These are phyloP conservation scores for Botryotinia globosa DNA, from an alignment of 2,329 filamentous ascomycete genomes.

Conservation along the genomic window DNA sequence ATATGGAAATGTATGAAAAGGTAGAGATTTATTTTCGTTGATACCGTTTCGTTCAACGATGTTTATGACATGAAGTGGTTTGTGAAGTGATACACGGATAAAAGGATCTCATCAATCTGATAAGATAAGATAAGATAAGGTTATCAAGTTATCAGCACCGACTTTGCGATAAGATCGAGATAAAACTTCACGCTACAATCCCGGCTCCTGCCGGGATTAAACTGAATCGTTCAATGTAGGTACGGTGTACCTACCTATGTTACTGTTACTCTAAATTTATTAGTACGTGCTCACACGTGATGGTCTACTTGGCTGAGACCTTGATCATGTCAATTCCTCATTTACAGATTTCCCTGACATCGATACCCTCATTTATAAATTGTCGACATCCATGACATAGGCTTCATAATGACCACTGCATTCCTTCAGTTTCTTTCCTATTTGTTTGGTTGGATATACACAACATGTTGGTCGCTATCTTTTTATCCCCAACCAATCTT, in stretches of 20 bases:
- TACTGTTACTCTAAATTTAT: background rate
- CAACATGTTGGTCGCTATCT: conserved; percentile 75
- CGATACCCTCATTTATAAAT: background rate
- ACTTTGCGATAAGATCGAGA: background rate
- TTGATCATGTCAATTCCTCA: background rate
- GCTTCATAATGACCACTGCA: conserved; percentile 31
- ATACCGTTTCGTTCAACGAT: background rate
- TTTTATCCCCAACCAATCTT: conserved; percentile 90
- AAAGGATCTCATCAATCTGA: background rate
- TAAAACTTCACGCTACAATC: background rate
- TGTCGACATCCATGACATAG: background rate
- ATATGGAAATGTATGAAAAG: too few species aligned
- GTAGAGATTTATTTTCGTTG: background rate
- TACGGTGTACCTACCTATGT: too few species aligned
- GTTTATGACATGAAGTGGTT: background rate
- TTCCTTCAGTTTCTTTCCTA: conserved; percentile 52
- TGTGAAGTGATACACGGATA: background rate
- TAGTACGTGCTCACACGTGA: conserved; percentile 1
- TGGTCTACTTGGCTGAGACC: background rate
- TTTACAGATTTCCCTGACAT: background rate
- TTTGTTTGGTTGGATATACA: conserved; percentile 74
- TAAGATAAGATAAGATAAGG: too few species aligned
- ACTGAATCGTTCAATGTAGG: background rate
- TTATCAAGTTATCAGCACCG: background rate
- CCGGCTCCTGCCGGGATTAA: background rate